Base-by-base conservation (phyloP, 2,329 filamentous ascomycete genomes). In the Rosellinia necatrix region DNA sequence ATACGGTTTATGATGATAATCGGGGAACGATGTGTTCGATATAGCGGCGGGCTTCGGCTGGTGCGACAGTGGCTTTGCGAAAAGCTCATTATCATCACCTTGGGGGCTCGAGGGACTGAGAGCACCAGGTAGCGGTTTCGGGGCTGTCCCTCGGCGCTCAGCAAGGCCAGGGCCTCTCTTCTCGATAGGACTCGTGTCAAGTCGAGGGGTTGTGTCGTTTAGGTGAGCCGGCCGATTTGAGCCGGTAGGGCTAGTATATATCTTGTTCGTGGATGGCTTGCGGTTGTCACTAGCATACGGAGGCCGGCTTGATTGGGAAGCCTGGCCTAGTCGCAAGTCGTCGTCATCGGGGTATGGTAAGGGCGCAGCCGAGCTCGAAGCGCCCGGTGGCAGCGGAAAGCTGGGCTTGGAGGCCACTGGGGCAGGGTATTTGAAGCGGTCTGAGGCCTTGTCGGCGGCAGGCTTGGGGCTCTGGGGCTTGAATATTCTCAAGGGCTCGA, bases 401-500 rank as follows among this genome's bases (percentile, higher is more conserved):
- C 79, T 78, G 46, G 82, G 83, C 65, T 84, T 84, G 68, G 73
- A 72, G 30, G 72, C 68, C 21, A 74, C 70, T 43, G 79, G 78
- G 25, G 77, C 75, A 52, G 80, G 81, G 67, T 82, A 84, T 67
- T 76, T 78, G 71, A 78, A 80, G 61, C 76, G 74, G 51, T 78
- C 76, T 52, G 70, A 68, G 25, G 66, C 53, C 60, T 65, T 68
- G 37, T 70, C 68, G 55, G 63, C 59, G 42, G 73, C 70, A 51
- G 84, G 84, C 49, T 80, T 80, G 27, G 87, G 83, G 55, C 86
- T 89, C 66, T 86, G 83, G 53, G 87, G 85, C 74, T 96, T 96
- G 77, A 87, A 88, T 71, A 96, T 96, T 68, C 91, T 85, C 74
- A 96, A 75, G 58, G 92, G 92, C 67, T 90, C 90, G 65, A 96